These are phyloP conservation scores for Cystofilobasidium capitatum DNA, from an alignment of 768 basidiomycete species.

Conservation along the genomic window DNA sequence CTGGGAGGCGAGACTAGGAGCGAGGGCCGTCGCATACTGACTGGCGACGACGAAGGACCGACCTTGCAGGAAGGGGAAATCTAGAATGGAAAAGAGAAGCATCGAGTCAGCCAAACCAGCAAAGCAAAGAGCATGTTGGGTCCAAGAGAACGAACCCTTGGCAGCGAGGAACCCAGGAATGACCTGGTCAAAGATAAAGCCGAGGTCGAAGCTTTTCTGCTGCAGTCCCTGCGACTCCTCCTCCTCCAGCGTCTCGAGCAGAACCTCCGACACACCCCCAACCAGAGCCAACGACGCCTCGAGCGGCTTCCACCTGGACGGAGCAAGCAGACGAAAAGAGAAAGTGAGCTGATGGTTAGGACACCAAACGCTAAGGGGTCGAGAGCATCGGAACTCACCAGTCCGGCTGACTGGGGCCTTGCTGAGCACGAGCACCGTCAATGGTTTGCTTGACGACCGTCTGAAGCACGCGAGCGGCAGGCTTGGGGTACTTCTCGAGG, in stretches of 20 bases:
- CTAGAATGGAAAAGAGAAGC: constrained; percentile 45
- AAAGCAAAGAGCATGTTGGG: neutral
- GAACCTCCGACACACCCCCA: constrained; percentile 66
- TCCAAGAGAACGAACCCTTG: constrained; percentile 48
- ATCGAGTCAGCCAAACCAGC: too few relatives aligned
- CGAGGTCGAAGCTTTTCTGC: constrained; percentile 62
- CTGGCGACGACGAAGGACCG: constrained; percentile 90
- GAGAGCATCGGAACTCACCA: constrained; percentile 47
- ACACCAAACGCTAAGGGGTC: neutral
- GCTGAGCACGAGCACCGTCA: neutral
- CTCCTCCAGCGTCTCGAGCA: constrained; percentile 67
- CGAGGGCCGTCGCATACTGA: constrained; percentile 67
- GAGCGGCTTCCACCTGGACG: constrained; percentile 75
- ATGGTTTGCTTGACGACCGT: constrained; percentile 3
- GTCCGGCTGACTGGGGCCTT: constrained; percentile 45
- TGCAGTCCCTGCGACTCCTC: constrained; percentile 55
- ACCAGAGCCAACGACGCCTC: constrained; percentile 75
- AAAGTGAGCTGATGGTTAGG: neutral
- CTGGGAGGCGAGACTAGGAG: constrained; percentile 61
- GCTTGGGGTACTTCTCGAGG: constrained; percentile 38
- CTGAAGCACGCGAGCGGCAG: constrained; percentile 46
- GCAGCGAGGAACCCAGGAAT: constrained; percentile 66
- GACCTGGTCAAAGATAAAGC: constrained; percentile 61
- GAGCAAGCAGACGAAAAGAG: constrained; percentile 2
- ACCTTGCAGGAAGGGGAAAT: constrained; percentile 85